Conservation (phyloP, 2,329 filamentous ascomycete genomes). For the Fusarium succisae region DNA sequence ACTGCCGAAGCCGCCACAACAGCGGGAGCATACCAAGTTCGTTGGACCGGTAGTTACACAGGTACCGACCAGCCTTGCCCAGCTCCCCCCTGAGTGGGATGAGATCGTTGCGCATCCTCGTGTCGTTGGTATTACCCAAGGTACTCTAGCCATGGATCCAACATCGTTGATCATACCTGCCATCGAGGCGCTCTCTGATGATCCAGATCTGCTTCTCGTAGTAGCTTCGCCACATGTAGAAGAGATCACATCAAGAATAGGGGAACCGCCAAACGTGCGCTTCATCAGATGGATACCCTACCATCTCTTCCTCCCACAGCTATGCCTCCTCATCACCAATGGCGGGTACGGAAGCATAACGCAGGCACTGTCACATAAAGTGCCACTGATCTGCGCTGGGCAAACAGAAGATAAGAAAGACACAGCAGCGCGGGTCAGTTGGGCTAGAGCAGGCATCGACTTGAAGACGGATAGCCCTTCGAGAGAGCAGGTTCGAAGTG, state of each 20-base stretch:
- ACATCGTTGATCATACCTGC: constrained; percentile 50
- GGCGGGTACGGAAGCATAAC: constrained; percentile 52
- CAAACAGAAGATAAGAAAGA: constrained; percentile 52
- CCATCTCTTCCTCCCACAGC: constrained; percentile 46
- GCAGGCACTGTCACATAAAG: constrained; percentile 48
- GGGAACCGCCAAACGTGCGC: constrained; percentile 41
- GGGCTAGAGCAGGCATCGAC: constrained; percentile 48
- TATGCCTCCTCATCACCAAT: constrained; percentile 49
- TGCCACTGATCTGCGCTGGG: constrained; percentile 49
- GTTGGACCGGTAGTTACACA: constrained; percentile 50
- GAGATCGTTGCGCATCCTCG: constrained; percentile 39
- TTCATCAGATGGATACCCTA: constrained; percentile 51
- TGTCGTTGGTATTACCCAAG: constrained; percentile 51
- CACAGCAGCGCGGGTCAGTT: constrained; percentile 47
- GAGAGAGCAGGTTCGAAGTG: constrained; percentile 36
- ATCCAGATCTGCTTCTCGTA: constrained; percentile 45
- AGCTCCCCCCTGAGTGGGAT: constrained; percentile 48
- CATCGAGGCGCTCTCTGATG: constrained; percentile 45
- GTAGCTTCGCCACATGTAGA: constrained; percentile 46
- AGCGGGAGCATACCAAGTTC: constrained; percentile 37
- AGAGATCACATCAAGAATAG: constrained; percentile 37
- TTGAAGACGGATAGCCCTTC: constrained; percentile 49
- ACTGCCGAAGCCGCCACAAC: constrained; percentile 34
- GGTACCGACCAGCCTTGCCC: not conserved
- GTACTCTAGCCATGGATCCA: constrained; percentile 50